phyloP scores from a whole-genome alignment of 805 yeast species.

The Clavispora carvajalis region DNA sequence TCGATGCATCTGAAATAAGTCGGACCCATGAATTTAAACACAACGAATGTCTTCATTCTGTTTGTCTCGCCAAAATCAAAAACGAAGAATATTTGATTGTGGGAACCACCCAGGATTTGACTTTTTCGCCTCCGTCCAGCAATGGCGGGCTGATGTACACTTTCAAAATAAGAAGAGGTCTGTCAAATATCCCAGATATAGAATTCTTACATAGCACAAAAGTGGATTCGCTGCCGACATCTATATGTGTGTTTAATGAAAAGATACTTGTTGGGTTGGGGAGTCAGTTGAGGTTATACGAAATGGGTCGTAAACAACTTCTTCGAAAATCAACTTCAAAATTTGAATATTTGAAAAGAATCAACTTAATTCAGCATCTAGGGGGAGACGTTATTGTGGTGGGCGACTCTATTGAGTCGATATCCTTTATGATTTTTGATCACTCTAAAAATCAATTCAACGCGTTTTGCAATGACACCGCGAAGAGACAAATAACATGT shows the following conservation, averaged over 20 bases:
- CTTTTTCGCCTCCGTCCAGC: constrained; percentile 22
- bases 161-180: constrained; percentile 31
- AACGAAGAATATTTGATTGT: constrained; percentile 38
- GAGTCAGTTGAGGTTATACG: constrained; percentile 53
- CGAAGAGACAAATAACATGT: constrained; percentile 62
- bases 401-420: constrained; percentile 69
- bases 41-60: constrained; percentile 39
- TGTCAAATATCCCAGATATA: constrained; percentile 19
- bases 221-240: constrained; percentile 42
- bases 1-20: constrained; percentile 24
- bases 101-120: constrained; percentile 33
- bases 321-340: constrained; percentile 56
- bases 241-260: constrained; percentile 51
- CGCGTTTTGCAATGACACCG: constrained; percentile 64
- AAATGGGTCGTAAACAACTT: constrained; percentile 74
- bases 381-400: constrained; percentile 55
- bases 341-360: constrained; percentile 40
- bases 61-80: constrained; percentile 24
- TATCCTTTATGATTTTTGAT: constrained; percentile 52
- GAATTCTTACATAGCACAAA: constrained; percentile 56
- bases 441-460: constrained; percentile 44
- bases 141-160: constrained; percentile 29
- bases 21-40: constrained; percentile 42
- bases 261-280: constrained; percentile 56
- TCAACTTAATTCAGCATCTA: constrained; percentile 48